Evolutionary conservation across 768 basidiomycete species (phyloP).

Genomic region (Phallus indusiatus): DNA sequence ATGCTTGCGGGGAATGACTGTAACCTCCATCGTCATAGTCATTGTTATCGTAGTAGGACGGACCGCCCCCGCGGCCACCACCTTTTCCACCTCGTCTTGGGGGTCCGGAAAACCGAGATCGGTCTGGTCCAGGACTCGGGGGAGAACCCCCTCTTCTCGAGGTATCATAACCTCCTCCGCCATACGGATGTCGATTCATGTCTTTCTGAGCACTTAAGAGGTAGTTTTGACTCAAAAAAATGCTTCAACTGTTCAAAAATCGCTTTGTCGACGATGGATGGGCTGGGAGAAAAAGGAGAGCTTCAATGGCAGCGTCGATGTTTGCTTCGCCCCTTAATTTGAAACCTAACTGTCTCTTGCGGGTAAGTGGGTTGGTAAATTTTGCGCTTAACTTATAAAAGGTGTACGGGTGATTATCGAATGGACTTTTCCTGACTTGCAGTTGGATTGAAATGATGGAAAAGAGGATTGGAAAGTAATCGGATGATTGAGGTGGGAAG

Average conservation of each 20-base stretch:
- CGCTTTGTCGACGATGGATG: constrained; percentile 3
- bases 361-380: neutral
- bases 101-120: constrained; percentile 38
- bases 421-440: neutral
- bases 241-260: constrained; percentile 6
- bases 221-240: neutral
- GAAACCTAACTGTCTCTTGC: constrained; percentile 8
- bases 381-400: constrained; percentile 6
- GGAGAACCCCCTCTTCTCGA: constrained; percentile 56
- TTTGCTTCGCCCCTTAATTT: neutral
- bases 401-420: neutral
- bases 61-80: constrained; percentile 44
- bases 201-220: constrained; percentile 16
- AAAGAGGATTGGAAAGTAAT: constrained; percentile 4
- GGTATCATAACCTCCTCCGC: constrained; percentile 48
- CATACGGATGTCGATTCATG: constrained; percentile 90
- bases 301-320: neutral
- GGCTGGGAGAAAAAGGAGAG: constrained; percentile 2
- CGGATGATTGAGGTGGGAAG: constrained; percentile 11
- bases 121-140: constrained; percentile 61
- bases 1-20: constrained; percentile 42
- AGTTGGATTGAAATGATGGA: constrained; percentile 1
- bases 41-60: constrained; percentile 56
- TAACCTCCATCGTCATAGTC: constrained; percentile 42
- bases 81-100: constrained; percentile 50